Evolutionary conservation across 2,329 filamentous ascomycete genomes (phyloP).

Genomic region (Coniochaeta sp.): DNA sequence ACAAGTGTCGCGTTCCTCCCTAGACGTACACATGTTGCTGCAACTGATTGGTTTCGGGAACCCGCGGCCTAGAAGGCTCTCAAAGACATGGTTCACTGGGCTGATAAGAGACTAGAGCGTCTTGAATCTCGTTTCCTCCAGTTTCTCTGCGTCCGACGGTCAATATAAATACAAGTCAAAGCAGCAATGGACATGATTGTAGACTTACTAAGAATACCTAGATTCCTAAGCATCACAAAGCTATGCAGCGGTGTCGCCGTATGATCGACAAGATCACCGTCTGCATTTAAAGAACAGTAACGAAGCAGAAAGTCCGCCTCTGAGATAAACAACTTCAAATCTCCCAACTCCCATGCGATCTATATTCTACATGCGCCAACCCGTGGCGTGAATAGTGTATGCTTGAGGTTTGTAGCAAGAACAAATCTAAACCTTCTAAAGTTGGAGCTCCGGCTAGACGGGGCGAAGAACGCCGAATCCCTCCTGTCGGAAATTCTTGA

Average conservation of each 20-base stretch:
- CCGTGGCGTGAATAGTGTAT: too few relatives aligned
- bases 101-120: not conserved
- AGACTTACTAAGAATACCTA: not conserved
- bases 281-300: not conserved
- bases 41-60: not conserved
- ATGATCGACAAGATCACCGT: not conserved
- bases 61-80: not conserved
- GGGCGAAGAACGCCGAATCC: conserved; percentile 1
- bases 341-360: not conserved
- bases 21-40: not conserved
- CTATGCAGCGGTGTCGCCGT: not conserved
- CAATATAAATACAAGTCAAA: not conserved
- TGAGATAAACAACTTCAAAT: not conserved
- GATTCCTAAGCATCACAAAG: not conserved
- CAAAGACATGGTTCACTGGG: not conserved
- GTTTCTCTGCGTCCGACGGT: not conserved
- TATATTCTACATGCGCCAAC: not conserved
- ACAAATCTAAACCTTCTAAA: too few relatives aligned
- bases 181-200: not conserved
- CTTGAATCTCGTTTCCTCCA: not conserved
- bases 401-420: too few relatives aligned
- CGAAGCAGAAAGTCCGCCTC: not conserved
- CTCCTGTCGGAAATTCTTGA: conserved; percentile 16
- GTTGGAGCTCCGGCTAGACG: conserved; percentile 13
- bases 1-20: not conserved